Evolutionary conservation across 2,329 filamentous ascomycete genomes (phyloP).

Genomic region (Clarireedia sp.): DNA sequence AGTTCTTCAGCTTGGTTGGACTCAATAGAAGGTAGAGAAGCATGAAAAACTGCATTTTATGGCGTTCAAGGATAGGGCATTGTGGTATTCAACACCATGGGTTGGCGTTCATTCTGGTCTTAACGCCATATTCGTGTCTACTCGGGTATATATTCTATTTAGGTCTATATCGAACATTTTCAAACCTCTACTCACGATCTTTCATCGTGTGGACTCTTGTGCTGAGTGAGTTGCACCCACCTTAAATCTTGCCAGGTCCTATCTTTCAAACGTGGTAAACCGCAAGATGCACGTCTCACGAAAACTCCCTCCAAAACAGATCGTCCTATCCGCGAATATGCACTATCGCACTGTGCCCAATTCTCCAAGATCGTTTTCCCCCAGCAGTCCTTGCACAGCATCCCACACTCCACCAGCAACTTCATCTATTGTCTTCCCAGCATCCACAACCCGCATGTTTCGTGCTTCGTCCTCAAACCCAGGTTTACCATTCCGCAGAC

Average conservation of each 20-base stretch:
- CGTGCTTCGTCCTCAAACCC: conserved; percentile 38
- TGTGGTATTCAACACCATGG: conserved; percentile 30
- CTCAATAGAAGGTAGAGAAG: conserved; percentile 44
- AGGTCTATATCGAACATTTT: background rate
- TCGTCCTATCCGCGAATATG: background rate
- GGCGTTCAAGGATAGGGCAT: conserved; percentile 18
- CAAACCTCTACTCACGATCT: background rate
- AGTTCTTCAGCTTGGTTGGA: conserved; percentile 77
- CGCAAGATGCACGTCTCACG: too few species aligned
- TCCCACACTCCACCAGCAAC: conserved; percentile 43
- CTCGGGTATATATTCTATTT: conserved; percentile 3
- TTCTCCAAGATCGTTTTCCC: conserved; percentile 28
- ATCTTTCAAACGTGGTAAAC: too few species aligned
- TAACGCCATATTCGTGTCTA: conserved; percentile 26
- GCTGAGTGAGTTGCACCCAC: background rate
- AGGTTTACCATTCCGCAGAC: conserved; percentile 33
- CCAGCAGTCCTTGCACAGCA: conserved; percentile 36
- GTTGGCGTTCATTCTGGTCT: conserved; percentile 28
- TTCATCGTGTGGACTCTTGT: background rate
- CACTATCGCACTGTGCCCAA: background rate
- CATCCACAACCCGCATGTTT: conserved; percentile 47
- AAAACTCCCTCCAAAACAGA: background rate
- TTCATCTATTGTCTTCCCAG: conserved; percentile 46
- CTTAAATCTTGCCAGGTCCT: too few species aligned
- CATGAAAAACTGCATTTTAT: conserved; percentile 8